Evolutionary conservation across 1,284 basidiomycete genomes (phyloP), one percentile per base, ranked within the genome.

Genomic region (Trametes hirsuta): DNA sequence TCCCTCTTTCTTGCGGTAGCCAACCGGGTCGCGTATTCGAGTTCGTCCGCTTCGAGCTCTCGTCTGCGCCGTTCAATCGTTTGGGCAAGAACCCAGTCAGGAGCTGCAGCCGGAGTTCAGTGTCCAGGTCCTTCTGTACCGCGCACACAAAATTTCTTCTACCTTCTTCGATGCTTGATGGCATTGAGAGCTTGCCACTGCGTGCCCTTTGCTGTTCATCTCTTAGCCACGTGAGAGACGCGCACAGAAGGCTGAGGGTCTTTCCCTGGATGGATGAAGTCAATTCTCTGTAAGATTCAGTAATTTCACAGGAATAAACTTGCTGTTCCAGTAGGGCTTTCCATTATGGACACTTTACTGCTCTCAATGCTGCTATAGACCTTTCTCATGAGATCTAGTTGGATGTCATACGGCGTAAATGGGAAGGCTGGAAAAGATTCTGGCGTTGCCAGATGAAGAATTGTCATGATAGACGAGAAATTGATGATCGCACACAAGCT

Each of bases 301-400:
- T 11, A 50, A 40, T 22, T 37, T 15, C 18, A 30, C 53, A 66
- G 81, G 72, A 54, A 6, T 6, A 10, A 5, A 37, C 60, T n/a
- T 12, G 90, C 89, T 22, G 93, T 95, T 64, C 93, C 93, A 0
- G 93, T 95, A 0, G 93, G 94, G 64, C 90, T 93, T 72, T 95
- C 93, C 21, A 94, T 78, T 47, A 98, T 90, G 2, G 93, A 87
- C 9, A 97, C 79, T 74, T 84, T 90, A 74, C 69, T 81, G 50
- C 75, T 67, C 71, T 98, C 95, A 52, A 98, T 91, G 0, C 90
- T 84, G 2, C 81, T 69, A 72, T 97, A 98, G 4, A 98, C 77
- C 61, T 94, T 90, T 12, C 80, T 84, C 96, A 98, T 98, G 37
- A 98, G 83, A 41, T 94, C 86, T 1, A 85, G 78, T 74, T 99